Base-by-base conservation (phyloP, 2,329 filamentous ascomycete genomes). In the Madurella fahalii region DNA sequence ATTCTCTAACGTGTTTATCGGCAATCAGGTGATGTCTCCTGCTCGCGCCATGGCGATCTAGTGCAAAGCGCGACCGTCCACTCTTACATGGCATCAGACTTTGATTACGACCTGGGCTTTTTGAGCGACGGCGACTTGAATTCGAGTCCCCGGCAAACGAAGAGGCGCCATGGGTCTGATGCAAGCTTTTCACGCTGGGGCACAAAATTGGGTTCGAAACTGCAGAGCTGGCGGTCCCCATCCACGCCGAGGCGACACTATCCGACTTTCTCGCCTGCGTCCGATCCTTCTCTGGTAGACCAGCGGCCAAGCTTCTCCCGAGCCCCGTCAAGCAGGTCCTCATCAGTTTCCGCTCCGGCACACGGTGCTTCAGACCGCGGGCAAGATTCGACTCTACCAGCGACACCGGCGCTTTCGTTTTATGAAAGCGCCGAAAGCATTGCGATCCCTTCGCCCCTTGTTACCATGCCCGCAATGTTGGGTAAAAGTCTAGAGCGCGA, bases 221-320 rank as follows among this genome's bases (percentile, higher is more conserved):
- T 84, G 46, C 74, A 79, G 18, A 75, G 75, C 17, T 82, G 78
- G 78, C 77, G 72, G 53, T 72, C 74, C 0, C 71, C 68, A 37
- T 74, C 73, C 39, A 75, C 67, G 34, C 74, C 74, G n/a, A 75
- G 74, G 56, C 74, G 74, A 37, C 67, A 72, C n/a, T 75, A 74
- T 51, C 67, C 73, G 13, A 74, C 75, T 44, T 71, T 76, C 12
- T 77, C 75, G 0, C 87, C 90, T 0, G 86, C 86, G 58, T 95
- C 94, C 41, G 93, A 96, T 65, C 79, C 93, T 20, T 89, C 83
- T 15, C 81, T 95, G 47, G 52, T 46, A 1, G 91, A 96, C 66
- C 89, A 86, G 54, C 84, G 85, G 50, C 76, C 89, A 20, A 83
- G 85, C 16, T 63, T 76, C 16, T 87, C 85, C 2, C 77, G 81